Percentiles rank a stretch among this genome's conserved stretches.
These are phyloP conservation scores for sweet orange (Citrus sinensis) DNA, from an alignment of 345 rosid genomes.

Conservation along the genomic window DVS_A1.0 CM039163.1:42202001-42202500, in stretches of 20 bases:
- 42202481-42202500: conserved; percentile 3
- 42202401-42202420: not conserved
- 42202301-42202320: conserved; percentile 65
- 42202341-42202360: conserved; percentile 52
- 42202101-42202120: too few species aligned
- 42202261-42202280: not conserved
- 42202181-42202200: not conserved
- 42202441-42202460: not conserved
- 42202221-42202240: not conserved
- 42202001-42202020: conserved; percentile 88
- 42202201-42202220: not conserved
- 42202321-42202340: conserved; percentile 69
- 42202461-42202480: not conserved
- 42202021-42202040: conserved; percentile 63
- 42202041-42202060: too few species aligned
- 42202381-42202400: not conserved
- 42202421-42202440: not conserved
- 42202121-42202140: not conserved
- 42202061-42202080: not conserved
- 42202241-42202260: not conserved
- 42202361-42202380: conserved; percentile 37
- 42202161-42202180: not conserved
- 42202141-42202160: not conserved
- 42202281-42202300: conserved; percentile 67
- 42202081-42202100: too few species aligned